Evolutionary conservation across 768 basidiomycete species (phyloP).

Genomic region (Lepiota venenata): DNA sequence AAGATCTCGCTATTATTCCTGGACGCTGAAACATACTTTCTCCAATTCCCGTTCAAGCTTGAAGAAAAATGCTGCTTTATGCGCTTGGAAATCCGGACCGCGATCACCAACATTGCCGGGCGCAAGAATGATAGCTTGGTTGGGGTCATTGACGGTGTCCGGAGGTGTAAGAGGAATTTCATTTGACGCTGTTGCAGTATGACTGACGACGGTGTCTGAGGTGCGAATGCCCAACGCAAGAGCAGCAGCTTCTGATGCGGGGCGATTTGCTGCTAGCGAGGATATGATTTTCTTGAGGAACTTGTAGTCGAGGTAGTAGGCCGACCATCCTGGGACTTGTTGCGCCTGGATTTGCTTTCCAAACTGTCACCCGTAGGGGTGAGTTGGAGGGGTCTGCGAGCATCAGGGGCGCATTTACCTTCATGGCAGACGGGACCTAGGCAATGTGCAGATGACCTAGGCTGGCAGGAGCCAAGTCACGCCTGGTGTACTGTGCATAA

Average conservation of each 20-base stretch:
- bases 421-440: conserved; percentile 22
- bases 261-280: conserved; percentile 85
- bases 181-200: conserved; percentile 27
- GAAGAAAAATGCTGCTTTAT: conserved; percentile 98
- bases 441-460: not conserved
- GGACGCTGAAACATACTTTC: conserved; percentile 56
- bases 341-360: conserved; percentile 97
- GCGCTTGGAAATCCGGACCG: conserved; percentile 86
- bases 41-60: conserved; percentile 96
- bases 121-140: conserved; percentile 56
- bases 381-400: conserved; percentile 6
- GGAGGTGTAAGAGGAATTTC: conserved; percentile 36
- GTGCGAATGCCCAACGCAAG: conserved; percentile 82
- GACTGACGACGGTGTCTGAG: conserved; percentile 35
- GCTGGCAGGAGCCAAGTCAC: not conserved
- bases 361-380: conserved; percentile 56
- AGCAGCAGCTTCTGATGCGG: conserved; percentile 86
- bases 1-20: conserved; percentile 5
- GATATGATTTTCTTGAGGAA: conserved; percentile 98
- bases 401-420: conserved; percentile 23
- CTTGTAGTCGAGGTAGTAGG: conserved; percentile 98
- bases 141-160: conserved; percentile 14
- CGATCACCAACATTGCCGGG: conserved; percentile 67
- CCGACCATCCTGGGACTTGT: conserved; percentile 96
- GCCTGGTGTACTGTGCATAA: not conserved